Conservation (phyloP, 768 basidiomycete species). For the Lyophyllum shimeji region DNA sequence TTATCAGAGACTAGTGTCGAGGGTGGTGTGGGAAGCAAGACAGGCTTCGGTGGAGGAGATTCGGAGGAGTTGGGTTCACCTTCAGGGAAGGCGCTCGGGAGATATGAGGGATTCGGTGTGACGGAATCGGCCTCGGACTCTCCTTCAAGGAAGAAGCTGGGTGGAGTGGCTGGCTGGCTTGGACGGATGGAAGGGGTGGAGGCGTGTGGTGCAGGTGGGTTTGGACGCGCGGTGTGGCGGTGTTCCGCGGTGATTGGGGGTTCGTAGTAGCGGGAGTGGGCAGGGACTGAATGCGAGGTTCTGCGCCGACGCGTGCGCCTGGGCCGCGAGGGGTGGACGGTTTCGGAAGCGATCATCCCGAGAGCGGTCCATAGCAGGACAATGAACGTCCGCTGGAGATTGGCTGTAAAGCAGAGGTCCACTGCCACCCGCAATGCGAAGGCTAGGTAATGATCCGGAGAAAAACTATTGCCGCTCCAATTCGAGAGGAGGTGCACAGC, state of each 20-base stretch:
- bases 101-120: conserved; percentile 30
- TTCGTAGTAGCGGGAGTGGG: conserved; percentile 31
- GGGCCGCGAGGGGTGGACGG: conserved; percentile 26
- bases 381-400: conserved; percentile 29
- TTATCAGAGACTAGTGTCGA: conserved; percentile 31
- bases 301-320: conserved; percentile 28
- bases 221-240: conserved; percentile 1
- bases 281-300: conserved; percentile 23
- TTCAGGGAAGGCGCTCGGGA: conserved; percentile 24
- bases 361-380: conserved; percentile 38
- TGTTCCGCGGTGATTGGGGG: conserved; percentile 14
- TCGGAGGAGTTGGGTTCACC: conserved; percentile 22
- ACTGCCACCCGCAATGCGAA: conserved; percentile 42
- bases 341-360: conserved; percentile 33
- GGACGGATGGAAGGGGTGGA: conserved; percentile 19
- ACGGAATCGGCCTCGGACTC: conserved; percentile 25
- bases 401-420: conserved; percentile 40
- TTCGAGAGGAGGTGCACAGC: conserved; percentile 39
- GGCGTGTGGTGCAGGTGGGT: conserved; percentile 10
- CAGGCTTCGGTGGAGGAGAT: conserved; percentile 26
- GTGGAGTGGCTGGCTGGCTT: conserved; percentile 35
- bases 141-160: conserved; percentile 38
- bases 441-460: conserved; percentile 40
- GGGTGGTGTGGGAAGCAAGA: conserved; percentile 37
- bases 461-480: conserved; percentile 21